These are phyloP conservation scores for Aegilops sharonensis DNA, from an alignment of 176 grass and related monocot genomes.

Conservation along the genomic window DNA sequence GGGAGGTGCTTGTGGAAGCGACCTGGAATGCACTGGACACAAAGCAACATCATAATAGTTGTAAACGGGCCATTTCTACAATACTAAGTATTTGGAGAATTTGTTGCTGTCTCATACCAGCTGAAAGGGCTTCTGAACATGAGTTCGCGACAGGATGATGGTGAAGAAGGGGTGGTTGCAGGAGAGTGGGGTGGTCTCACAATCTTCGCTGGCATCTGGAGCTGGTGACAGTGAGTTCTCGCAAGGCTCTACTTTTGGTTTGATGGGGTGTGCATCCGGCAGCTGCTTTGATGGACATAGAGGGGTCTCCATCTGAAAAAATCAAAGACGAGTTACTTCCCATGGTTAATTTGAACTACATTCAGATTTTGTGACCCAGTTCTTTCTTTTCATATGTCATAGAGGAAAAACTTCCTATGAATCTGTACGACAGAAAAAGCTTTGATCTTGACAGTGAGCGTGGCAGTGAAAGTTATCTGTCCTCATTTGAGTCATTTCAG, in stretches of 20 bases:
- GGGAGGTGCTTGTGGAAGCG: constrained; percentile 35
- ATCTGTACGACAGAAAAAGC: neutral
- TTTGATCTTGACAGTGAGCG: neutral
- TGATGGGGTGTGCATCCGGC: neutral
- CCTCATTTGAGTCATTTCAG: neutral
- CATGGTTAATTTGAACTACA: neutral
- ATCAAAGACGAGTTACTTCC: neutral
- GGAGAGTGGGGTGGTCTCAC: constrained; percentile 27
- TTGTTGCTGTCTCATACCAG: neutral
- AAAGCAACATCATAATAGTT: neutral
- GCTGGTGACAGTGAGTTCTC: neutral
- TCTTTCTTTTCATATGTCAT: neutral
- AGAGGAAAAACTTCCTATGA: neutral
- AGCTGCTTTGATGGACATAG: neutral
- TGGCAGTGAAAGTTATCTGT: neutral
- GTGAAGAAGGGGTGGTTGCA: constrained; percentile 48
- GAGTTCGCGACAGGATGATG: constrained; percentile 20
- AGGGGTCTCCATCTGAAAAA: constrained; percentile 21
- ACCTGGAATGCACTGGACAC: constrained; percentile 27
- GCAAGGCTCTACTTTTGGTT: constrained; percentile 12
- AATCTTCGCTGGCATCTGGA: neutral
- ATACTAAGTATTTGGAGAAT: too few species aligned
- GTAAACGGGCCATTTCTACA: neutral
- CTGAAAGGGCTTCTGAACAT: constrained; percentile 21
- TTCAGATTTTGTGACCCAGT: neutral